phyloP scores from a whole-genome alignment of 306 rosid genomes.

The Cucurbita argyrosperma region DNA sequence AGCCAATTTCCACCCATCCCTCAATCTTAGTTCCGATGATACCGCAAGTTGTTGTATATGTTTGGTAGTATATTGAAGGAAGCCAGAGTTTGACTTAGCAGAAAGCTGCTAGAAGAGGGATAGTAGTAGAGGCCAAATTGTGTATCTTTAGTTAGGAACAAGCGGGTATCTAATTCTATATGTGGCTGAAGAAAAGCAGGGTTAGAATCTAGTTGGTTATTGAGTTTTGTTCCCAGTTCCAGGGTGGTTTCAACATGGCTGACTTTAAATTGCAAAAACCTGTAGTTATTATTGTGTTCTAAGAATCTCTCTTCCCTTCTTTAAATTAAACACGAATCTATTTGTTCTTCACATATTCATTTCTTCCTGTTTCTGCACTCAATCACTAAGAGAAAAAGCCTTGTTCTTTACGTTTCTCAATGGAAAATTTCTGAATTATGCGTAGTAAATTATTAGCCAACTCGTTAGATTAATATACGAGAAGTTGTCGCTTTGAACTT shows the following conservation, averaged over 20 bases:
- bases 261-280: constrained; percentile 21
- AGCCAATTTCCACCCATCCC: constrained; percentile 12
- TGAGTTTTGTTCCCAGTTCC: constrained; percentile 26
- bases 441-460: too few species aligned
- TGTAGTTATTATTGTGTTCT: background rate
- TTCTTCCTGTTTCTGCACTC: background rate
- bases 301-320: background rate
- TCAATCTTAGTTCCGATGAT: constrained; percentile 6
- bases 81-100: constrained; percentile 34
- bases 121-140: constrained; percentile 32
- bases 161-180: constrained; percentile 23
- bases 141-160: constrained; percentile 43
- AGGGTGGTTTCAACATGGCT: constrained; percentile 45
- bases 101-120: constrained; percentile 39
- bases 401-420: too few species aligned
- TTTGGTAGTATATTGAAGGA: constrained; percentile 42
- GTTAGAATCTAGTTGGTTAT: constrained; percentile 24
- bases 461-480: too few species aligned
- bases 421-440: background rate
- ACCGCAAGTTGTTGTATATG: constrained; percentile 45
- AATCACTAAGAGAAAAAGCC: background rate
- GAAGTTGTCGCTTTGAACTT: background rate
- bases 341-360: background rate
- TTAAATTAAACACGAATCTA: background rate
- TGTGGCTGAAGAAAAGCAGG: constrained; percentile 17